phyloP scores from a whole-genome alignment of 345 rosid species.

The Raphanus sativus region DNA sequence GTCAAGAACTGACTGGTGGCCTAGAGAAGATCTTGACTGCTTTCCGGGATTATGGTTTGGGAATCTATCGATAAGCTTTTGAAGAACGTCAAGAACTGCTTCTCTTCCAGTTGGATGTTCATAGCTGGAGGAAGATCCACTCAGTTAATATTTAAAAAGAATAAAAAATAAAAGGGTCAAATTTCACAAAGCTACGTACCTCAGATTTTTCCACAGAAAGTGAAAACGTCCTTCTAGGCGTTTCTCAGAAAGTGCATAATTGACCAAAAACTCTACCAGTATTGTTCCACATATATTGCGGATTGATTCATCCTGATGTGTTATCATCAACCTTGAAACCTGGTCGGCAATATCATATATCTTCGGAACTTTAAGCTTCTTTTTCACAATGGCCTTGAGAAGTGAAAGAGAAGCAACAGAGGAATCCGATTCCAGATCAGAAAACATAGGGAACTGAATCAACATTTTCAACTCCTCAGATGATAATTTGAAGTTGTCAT shows the following conservation, averaged over 20 bases:
- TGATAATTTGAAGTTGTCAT: constrained; percentile 54
- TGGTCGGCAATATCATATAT: constrained; percentile 57
- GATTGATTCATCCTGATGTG: constrained; percentile 58
- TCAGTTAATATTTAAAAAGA: not conserved
- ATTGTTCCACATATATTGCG: constrained; percentile 68
- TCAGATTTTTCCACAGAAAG: constrained; percentile 54
- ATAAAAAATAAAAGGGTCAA: not conserved
- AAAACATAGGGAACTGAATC: constrained; percentile 65
- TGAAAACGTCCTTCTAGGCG: constrained; percentile 53
- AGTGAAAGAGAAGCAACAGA: constrained; percentile 62
- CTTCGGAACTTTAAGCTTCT: constrained; percentile 52
- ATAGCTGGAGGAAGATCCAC: constrained; percentile 47
- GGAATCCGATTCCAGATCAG: constrained; percentile 66
- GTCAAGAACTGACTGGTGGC: constrained; percentile 39
- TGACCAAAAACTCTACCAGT: constrained; percentile 57
- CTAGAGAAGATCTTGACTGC: not conserved
- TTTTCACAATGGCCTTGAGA: constrained; percentile 60
- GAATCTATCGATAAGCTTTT: constrained; percentile 53
- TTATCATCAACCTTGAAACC: constrained; percentile 72
- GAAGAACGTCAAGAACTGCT: constrained; percentile 77
- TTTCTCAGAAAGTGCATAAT: constrained; percentile 50
- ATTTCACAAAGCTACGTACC: constrained; percentile 41
- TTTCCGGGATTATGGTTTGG: constrained; percentile 22
- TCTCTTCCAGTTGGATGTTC: constrained; percentile 75
- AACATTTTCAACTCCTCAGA: constrained; percentile 53